A percentile compares a stretch with the other conserved stretches of the same genome.
These are phyloP conservation scores for Micractinium sp. DNA, from an alignment of 139 green algal genomes.

Conservation along the genomic window DNA sequence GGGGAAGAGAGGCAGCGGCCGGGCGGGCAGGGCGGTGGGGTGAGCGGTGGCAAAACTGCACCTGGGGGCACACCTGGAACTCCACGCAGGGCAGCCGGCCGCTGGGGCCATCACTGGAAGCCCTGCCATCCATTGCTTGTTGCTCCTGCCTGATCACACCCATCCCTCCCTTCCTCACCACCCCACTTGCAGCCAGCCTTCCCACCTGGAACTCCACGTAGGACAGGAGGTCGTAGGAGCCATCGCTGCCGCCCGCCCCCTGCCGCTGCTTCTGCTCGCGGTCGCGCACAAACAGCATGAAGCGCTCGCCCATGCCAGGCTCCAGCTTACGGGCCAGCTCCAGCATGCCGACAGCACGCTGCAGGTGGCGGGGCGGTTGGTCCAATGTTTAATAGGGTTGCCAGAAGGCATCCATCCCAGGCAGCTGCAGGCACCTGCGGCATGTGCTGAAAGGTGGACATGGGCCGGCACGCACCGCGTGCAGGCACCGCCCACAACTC, in stretches of 20 bases:
- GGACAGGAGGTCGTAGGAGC: conserved; percentile 51
- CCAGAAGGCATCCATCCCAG: too few relatives aligned
- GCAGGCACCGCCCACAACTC: not conserved
- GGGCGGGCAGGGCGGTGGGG: not conserved
- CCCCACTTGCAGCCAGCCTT: too few relatives aligned
- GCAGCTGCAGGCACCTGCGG: too few relatives aligned
- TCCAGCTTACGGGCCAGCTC: conserved; percentile 47
- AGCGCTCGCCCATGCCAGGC: conserved; percentile 46
- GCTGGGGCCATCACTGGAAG: too few relatives aligned
- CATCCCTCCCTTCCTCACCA: too few relatives aligned
- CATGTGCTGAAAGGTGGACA: not conserved
- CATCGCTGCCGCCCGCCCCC: conserved; percentile 42
- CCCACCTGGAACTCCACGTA: conserved; percentile 53
- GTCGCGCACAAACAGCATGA: conserved; percentile 53
- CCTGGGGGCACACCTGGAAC: conserved; percentile 52
- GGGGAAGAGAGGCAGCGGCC: not conserved
- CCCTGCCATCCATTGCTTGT: too few relatives aligned
- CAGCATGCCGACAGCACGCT: conserved; percentile 41
- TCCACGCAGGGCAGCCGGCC: not conserved
- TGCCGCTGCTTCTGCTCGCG: conserved; percentile 49
- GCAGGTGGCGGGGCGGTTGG: too few relatives aligned
- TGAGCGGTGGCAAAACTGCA: too few relatives aligned
- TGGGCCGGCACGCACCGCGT: not conserved
- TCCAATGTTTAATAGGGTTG: too few relatives aligned
- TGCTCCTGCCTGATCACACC: too few relatives aligned